A percentile compares a stretch with the other conserved stretches of the same genome.
phyloP scores from a whole-genome alignment of 2,329 filamentous ascomycete genomes.

The Cladosporium sp. region DNA sequence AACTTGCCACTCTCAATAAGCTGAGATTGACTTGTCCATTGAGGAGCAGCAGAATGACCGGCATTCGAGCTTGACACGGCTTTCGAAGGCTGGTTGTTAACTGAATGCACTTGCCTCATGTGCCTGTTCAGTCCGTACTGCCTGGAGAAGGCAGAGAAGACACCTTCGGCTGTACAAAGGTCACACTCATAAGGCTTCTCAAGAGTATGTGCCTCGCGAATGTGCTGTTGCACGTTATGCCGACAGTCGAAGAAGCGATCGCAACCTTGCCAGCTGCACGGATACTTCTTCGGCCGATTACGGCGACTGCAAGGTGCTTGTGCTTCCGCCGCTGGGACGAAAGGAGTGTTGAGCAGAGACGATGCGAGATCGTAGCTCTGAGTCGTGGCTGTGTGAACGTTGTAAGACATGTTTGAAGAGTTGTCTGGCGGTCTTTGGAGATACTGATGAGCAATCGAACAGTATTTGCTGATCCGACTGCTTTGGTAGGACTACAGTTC shows the following conservation, averaged over 20 bases:
- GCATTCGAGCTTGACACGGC: background rate
- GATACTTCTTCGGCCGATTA: slow-evolving; percentile 18
- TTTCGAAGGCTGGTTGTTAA: background rate
- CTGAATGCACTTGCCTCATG: slow-evolving; percentile 9
- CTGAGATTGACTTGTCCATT: background rate
- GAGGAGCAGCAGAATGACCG: background rate
- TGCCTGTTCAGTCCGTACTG: slow-evolving; percentile 15
- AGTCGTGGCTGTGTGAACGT: slow-evolving; percentile 7
- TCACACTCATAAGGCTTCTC: slow-evolving; percentile 25
- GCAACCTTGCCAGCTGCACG: slow-evolving; percentile 24
- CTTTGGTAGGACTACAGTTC: background rate
- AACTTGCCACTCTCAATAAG: background rate
- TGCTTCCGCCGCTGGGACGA: background rate
- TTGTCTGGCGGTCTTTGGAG: background rate
- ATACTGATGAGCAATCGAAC: background rate
- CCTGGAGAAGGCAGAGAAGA: slow-evolving; percentile 5
- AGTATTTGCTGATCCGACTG: background rate
- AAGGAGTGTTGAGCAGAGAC: slow-evolving; percentile 5
- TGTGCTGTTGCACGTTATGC: slow-evolving; percentile 28
- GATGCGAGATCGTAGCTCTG: background rate
- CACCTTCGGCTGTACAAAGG: slow-evolving; percentile 17
- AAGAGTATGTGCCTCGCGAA: slow-evolving; percentile 27
- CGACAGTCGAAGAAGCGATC: slow-evolving; percentile 22
- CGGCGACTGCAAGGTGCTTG: background rate
- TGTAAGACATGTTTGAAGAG: background rate